Base-by-base conservation (phyloP, 805 yeast genomes). In the Candida pini region DNA sequence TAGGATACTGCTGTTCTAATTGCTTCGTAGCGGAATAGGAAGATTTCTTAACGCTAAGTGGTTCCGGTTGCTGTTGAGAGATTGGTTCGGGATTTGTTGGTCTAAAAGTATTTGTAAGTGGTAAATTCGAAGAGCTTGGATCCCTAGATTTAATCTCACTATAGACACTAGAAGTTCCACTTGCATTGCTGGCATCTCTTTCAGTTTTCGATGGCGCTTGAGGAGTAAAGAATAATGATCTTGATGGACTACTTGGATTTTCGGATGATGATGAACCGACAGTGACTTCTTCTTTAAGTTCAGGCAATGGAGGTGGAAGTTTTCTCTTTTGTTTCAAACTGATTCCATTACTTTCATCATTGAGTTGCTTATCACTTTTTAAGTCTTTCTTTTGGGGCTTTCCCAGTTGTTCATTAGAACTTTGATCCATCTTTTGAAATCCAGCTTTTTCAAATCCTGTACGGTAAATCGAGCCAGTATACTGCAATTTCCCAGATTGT, bases 381-480 rank as follows among this genome's bases (percentile, higher is more conserved):
- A 14, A 27, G 8, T 4, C 25, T 5, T 22, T 22, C 8, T 12
- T 22, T n/a, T 42, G 9, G 10, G 25, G 15, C 18, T 12, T 26
- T 8, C 9, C 8, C 17, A 22, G 12, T 9, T n/a, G 41, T 40
- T 20, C n/a, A 12, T 34, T 29, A 12, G 39, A 35, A 12, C 48
- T 42, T 36, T 56, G 57, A 32, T 54, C 55, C 40, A 56, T 30
- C n/a, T n/a, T n/a, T 23, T 56, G 51, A 25, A 53, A 49, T 3
- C 63, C 63, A 2, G 63, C 63, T 38, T 58, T 58, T 39, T 58
- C 63, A 38, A 58, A 58, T 7, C 62, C 62, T 2, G 62, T 53
- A 19, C 62, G 42, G 37, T 58, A 58, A 33, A 58, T 58, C 4
- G 63, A 58, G 35, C 47, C 41, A 6, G 61, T 49, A 30, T 58